Evolutionary conservation across 768 basidiomycete genomes (phyloP).

Genomic region (Psilocybe cubensis): DNA sequence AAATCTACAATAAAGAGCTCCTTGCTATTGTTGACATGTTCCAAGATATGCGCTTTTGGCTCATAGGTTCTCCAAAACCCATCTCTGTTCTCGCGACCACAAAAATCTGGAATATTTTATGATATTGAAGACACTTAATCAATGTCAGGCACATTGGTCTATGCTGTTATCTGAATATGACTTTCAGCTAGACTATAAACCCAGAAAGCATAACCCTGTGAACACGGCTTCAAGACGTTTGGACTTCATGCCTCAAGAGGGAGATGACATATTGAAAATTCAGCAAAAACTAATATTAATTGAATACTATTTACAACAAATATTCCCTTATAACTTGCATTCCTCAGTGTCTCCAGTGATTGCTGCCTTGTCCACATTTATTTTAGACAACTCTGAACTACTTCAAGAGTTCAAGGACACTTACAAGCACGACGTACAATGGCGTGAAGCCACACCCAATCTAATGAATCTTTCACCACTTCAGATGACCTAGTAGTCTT

Average conservation of each 20-base stretch:
- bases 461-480: slow-evolving; percentile 17
- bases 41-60: slow-evolving; percentile 33
- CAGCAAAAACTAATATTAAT: slow-evolving; percentile 32
- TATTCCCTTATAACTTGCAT: slow-evolving; percentile 22
- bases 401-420: slow-evolving; percentile 26
- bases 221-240: slow-evolving; percentile 34
- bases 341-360: slow-evolving; percentile 30
- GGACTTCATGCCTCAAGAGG: slow-evolving; percentile 32
- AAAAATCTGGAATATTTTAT: slow-evolving; percentile 51
- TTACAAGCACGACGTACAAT: slow-evolving; percentile 22
- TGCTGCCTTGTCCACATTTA: slow-evolving; percentile 26
- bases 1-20: slow-evolving; percentile 55
- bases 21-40: slow-evolving; percentile 48
- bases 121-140: slow-evolving; percentile 37
- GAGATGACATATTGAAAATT: slow-evolving; percentile 20
- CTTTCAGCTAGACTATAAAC: slow-evolving; percentile 33
- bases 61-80: slow-evolving; percentile 27
- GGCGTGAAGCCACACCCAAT: slow-evolving; percentile 22
- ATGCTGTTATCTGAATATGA: slow-evolving; percentile 44
- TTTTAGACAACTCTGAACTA: slow-evolving; percentile 29
- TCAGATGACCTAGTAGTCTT: slow-evolving; percentile 27
- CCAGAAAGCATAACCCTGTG: slow-evolving; percentile 29
- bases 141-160: slow-evolving; percentile 50
- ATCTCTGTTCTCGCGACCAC: slow-evolving; percentile 34
- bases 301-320: slow-evolving; percentile 27